Base-by-base conservation (phyloP, 2,329 filamentous ascomycete species). In the Rhynchosporium secalis region DNA sequence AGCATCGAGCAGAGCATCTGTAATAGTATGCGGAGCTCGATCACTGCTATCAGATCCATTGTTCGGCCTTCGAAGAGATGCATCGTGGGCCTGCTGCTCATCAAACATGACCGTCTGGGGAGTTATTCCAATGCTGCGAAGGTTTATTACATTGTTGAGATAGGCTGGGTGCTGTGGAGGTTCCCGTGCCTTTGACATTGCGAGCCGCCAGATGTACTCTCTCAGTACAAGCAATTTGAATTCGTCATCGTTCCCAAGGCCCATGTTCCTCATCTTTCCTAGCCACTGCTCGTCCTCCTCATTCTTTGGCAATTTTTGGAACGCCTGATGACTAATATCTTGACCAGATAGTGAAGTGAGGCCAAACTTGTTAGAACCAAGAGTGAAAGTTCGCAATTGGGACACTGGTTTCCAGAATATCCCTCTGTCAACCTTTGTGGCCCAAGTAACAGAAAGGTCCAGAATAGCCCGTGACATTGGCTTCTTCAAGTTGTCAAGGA, bases 271-370 rank as follows among this genome's bases (percentile, higher is more conserved):
- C 54, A 99, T 78, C 66, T 92, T 89, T 13, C 84, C 81, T n/a
- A 99, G 79, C 93, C 95, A 98, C 68, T 92, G 86, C 65, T 97
- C 92, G 72, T 99, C 95, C 74, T 98, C 94, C 8, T 96, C 92
- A 68, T 93, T 96, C 72, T 87, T 93, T 0, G 83, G 77, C 3
- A 90, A 78, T 68, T 85, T 86, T 66, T 80, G 82, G 33, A 95
- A 76, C 9, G 85, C 80, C 69, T 82, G 83, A 55, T 78, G 74
- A 43, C 81, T 81, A 58, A 82, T 74, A 64, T 88, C 86, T 70
- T 79, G 81, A 52, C 83, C 79, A 51, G 83, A 81, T 64, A 85
- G 81, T 2, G 80, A 78, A 10, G 83, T 80, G 28, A 84, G 70
- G 48, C 55, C 31, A 15, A 80, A 75, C 31, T 78, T 76, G n/a